These are phyloP conservation scores for Melianthus villosus DNA, from an alignment of 441 rosid genomes.

Conservation along the genomic window DNA sequence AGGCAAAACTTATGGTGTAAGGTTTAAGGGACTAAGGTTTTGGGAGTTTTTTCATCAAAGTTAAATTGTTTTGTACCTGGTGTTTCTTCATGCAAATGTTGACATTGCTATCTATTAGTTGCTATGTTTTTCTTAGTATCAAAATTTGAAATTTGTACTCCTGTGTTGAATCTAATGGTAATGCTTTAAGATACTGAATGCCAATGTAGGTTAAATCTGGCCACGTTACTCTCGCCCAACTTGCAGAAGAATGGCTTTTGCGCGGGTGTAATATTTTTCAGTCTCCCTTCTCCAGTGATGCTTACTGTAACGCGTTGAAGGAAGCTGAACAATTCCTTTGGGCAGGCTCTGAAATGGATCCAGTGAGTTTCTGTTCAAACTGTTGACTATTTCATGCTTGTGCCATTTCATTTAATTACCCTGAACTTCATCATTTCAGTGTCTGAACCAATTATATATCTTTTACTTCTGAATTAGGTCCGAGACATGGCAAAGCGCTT, in stretches of 20 bases:
- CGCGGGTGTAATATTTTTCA: constrained; percentile 28
- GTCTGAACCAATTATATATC: constrained; percentile 3
- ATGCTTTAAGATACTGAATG: too few relatives aligned
- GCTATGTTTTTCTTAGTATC: too few relatives aligned
- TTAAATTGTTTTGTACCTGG: too few relatives aligned
- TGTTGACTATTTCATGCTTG: constrained; percentile 10
- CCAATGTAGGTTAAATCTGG: constrained; percentile 42
- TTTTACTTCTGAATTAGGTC: constrained; percentile 30
- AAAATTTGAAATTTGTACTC: too few relatives aligned
- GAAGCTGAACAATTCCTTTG: constrained; percentile 95
- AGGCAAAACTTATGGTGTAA: too few relatives aligned
- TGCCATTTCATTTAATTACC: constrained; percentile 8
- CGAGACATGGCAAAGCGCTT: constrained; percentile 44
- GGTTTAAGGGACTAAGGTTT: too few relatives aligned
- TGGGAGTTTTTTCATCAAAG: too few relatives aligned
- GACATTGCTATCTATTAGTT: too few relatives aligned
- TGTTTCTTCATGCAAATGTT: too few relatives aligned
- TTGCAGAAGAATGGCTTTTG: constrained; percentile 59
- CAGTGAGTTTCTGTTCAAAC: constrained; percentile 59
- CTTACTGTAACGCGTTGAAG: constrained; percentile 38
- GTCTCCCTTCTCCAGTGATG: constrained; percentile 35
- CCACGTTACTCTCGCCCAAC: constrained; percentile 35
- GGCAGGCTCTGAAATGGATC: constrained; percentile 89
- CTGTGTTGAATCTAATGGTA: too few relatives aligned
- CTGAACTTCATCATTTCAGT: constrained; percentile 8